Base-by-base conservation (phyloP, 768 basidiomycete genomes). In the Suillus lakei region DNA sequence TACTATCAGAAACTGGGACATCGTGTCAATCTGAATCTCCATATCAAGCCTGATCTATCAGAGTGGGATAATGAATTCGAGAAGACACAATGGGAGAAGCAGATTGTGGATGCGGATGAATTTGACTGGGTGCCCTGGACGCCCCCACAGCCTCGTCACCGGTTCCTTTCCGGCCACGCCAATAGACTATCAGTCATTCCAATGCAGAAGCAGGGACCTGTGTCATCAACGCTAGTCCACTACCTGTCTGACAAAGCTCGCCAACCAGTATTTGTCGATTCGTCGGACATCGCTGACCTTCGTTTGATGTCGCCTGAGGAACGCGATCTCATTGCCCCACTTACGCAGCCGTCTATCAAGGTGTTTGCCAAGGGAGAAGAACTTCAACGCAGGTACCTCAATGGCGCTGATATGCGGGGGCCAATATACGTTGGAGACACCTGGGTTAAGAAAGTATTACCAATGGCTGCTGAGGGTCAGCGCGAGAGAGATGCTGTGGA, bases 381-480 rank as follows among this genome's bases (percentile, higher is more conserved):
- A 30, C 43, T 38, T 23, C 18, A 58, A 21, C 13, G 13, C 36
- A 56, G 72, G 26, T 74, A 76, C 63, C 38, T 61, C 60, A 1
- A 0, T 30, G 5, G 2, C n/a, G 3, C 2, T 28, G 12, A 43
- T 8, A n/a, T 8, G 21, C 28, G 7, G 26, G 3, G 30, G 23
- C 50, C 48, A 7, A 66, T 76, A 21, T 76, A 69, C 18, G 74
- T 76, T 34, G 71, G 71, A 7, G 66, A 69, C 3, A 76, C 66
- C 8, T 72, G 69, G 74, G 66, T 23, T 10, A 67, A 50, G 18
- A 74, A 66, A 38, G 64, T 64, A 8, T 59, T 61, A 3, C 59
- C 63, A 2, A 34, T n/a, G 10, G 4, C 1, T 56, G 34, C 13
- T 23, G 34, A 36, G 13, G 34, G n/a, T 12, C 53, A 54, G 34